Evolutionary conservation across 345 rosid species (phyloP), one percentile per base, ranked within the genome.

Genomic region (Camelina laxa): DNA sequence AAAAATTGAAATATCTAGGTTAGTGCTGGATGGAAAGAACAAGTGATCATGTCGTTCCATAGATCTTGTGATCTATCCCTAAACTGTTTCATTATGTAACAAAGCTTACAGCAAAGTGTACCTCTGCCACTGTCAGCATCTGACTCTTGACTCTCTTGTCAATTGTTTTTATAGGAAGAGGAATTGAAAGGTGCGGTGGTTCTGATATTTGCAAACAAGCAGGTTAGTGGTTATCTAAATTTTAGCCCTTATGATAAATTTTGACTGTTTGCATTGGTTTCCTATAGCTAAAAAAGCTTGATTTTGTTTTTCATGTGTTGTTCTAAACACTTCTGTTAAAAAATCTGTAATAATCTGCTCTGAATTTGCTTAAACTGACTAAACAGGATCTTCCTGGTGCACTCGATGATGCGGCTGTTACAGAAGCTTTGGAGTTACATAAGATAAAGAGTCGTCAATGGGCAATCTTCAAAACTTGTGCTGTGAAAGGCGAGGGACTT

Each of bases 401-500:
- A 63, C 81, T 87, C 36, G 91, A 85, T 53, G 91, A 76, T 55
- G 88, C 88, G 5, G 87, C 85, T 69, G 84, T 87, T 55, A 82
- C 88, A 2, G 88, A 83, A 71, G 83, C 87, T 42, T 83, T 80
- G 80, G 91, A 87, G 72, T 75, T 80, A 73, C 92, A 84, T 76
- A 88, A 88, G 81, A 80, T 86, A 17, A 88, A 88, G 82, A 86
- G 69, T 73, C 82, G 86, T 36, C 90, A 84, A 47, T 83, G 92
- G 90, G 80, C 87, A 59, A 88, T 86, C 53, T 88, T 88, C 71
- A 86, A 86, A 83, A 86, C 88, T 59, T 86, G 86, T 82, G 90
- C 90, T 24, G 69, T 80, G 4, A 86, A 86, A 68, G 90, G 88
- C 67, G 90, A 86, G 64, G 92, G 92, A 31, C 86, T 88, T 51